These are phyloP conservation scores for Craspedostauros australis DNA, from an alignment of 108 stramenopile species.

Conservation along the genomic window DNA sequence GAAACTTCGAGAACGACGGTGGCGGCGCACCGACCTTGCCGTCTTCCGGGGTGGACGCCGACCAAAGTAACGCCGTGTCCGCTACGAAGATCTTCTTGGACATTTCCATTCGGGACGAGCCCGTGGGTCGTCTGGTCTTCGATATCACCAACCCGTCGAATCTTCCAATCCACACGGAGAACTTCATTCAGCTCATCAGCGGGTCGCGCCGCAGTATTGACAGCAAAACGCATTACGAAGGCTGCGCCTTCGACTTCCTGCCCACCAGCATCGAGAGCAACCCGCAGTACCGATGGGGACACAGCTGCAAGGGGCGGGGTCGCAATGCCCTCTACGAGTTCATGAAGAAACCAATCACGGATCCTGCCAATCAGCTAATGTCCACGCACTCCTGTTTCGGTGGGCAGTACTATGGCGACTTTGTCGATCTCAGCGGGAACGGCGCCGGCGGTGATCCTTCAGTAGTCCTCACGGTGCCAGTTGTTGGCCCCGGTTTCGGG, in stretches of 20 bases:
- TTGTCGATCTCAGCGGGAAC: constrained; percentile 6
- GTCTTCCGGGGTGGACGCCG: too few relatives aligned
- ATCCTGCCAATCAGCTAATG: constrained; percentile 25
- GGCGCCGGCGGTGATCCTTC: constrained; percentile 23
- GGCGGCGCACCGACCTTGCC: too few relatives aligned
- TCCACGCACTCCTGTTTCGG: constrained; percentile 43
- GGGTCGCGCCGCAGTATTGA: constrained; percentile 38
- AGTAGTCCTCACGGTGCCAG: constrained; percentile 55
- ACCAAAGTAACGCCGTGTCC: too few relatives aligned
- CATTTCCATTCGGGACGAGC: constrained; percentile 28
- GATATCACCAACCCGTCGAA: constrained; percentile 33
- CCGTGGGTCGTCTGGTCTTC: constrained; percentile 49
- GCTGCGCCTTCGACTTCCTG: constrained; percentile 52
- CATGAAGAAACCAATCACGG: constrained; percentile 34
- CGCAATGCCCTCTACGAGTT: constrained; percentile 48
- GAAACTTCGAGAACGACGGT: too few relatives aligned
- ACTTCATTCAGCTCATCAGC: constrained; percentile 41
- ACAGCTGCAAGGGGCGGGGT: constrained; percentile 41
- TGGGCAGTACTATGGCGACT: constrained; percentile 55
- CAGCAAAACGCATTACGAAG: constrained; percentile 41
- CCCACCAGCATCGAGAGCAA: constrained; percentile 33
- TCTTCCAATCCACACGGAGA: constrained; percentile 55
- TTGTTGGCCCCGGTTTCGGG: constrained; percentile 42
- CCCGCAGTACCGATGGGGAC: constrained; percentile 59
- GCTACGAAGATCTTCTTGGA: constrained; percentile 41